Conservation (phyloP, 148 eudicot genomes). For the Silene uniflora region DNA sequence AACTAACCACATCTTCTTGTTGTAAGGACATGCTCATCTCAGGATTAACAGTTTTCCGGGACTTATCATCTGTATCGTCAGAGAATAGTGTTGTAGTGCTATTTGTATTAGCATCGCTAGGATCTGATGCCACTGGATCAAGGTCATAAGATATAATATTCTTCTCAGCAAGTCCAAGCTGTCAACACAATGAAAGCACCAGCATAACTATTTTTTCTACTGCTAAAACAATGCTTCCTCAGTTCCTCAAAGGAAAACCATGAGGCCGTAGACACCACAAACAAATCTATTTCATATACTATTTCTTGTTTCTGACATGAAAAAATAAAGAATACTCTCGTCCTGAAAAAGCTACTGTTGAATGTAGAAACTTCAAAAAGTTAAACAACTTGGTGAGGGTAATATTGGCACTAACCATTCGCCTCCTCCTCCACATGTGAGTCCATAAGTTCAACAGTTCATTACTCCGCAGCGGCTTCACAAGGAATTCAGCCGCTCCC, state of each 20-base stretch:
- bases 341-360: background rate
- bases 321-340: slow-evolving; percentile 5
- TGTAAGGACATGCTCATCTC: slow-evolving; percentile 44
- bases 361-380: slow-evolving; percentile 11
- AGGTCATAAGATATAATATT: slow-evolving; percentile 67
- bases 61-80: slow-evolving; percentile 92
- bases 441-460: slow-evolving; percentile 96
- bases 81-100: slow-evolving; percentile 81
- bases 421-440: slow-evolving; percentile 97
- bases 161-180: slow-evolving; percentile 97
- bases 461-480: slow-evolving; percentile 93
- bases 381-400: slow-evolving; percentile 12
- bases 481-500: slow-evolving; percentile 98
- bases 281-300: background rate
- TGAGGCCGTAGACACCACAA: background rate
- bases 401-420: slow-evolving; percentile 52
- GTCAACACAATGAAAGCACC: slow-evolving; percentile 28
- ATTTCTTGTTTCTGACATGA: background rate
- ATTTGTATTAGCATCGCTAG: slow-evolving; percentile 90
- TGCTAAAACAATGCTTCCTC: background rate
- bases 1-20: slow-evolving; percentile 65
- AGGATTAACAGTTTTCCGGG: slow-evolving; percentile 59
- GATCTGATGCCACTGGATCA: slow-evolving; percentile 75
- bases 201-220: slow-evolving; percentile 16
- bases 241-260: background rate